A percentile compares a stretch with the other conserved stretches of the same genome.
These are phyloP conservation scores for Sonneratia alba DNA, from an alignment of 345 rosid species.

Conservation along the genomic window DNA sequence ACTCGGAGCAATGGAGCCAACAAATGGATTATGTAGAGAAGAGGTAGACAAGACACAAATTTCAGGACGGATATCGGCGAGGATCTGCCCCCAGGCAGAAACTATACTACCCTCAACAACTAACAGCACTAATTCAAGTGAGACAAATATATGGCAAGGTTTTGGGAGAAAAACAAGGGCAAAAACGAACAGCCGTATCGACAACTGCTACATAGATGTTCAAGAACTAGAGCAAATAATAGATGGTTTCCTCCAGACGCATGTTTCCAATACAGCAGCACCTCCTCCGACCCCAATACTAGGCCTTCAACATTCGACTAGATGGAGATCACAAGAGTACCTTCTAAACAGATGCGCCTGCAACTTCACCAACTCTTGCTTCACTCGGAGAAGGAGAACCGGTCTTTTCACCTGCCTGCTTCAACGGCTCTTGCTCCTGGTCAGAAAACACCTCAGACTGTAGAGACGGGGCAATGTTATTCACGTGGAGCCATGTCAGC, in stretches of 20 bases:
- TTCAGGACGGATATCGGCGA: neutral
- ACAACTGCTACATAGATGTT: neutral
- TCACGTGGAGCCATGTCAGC: conserved; percentile 89
- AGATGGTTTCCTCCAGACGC: neutral
- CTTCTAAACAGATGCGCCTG: neutral
- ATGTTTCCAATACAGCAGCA: neutral
- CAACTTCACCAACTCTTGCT: neutral
- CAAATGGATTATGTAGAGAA: neutral
- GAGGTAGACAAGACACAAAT: neutral
- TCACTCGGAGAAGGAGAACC: conserved; percentile 23
- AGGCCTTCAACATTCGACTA: neutral
- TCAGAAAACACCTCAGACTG: conserved; percentile 85
- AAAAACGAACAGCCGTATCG: neutral
- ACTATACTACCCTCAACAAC: neutral
- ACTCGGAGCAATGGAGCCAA: neutral
- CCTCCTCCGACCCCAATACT: neutral
- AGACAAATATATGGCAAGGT: neutral
- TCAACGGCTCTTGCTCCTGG: conserved; percentile 31
- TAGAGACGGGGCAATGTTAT: conserved; percentile 67
- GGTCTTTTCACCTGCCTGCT: conserved; percentile 27
- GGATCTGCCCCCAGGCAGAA: neutral
- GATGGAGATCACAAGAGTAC: neutral
- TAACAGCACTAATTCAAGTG: neutral
- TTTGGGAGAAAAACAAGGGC: neutral
- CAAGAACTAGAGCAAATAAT: neutral